These are phyloP conservation scores for Acanthamoeba healyi DNA, from an alignment of 208 protist species.

Conservation along the genomic window DNA sequence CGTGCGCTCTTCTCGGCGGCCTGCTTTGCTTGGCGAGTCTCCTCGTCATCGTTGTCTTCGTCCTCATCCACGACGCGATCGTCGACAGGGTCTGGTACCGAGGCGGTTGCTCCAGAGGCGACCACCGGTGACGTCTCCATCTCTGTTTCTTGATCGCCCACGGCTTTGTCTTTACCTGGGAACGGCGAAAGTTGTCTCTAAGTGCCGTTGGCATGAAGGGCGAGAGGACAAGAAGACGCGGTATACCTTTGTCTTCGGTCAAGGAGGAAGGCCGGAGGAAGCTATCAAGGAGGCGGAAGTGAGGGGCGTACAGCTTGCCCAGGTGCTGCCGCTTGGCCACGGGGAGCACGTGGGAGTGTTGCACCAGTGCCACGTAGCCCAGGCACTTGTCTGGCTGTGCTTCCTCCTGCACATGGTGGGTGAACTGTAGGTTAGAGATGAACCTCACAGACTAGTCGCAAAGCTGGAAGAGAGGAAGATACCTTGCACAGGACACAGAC, in stretches of 20 bases:
- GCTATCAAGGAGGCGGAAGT: background rate
- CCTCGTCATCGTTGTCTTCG: background rate
- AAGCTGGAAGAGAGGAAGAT: background rate
- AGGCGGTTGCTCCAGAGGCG: too few relatives aligned
- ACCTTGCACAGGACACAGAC: slow-evolving; percentile 26
- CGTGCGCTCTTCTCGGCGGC: background rate
- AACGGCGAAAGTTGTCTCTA: too few relatives aligned
- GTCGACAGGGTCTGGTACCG: background rate
- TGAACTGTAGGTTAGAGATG: too few relatives aligned
- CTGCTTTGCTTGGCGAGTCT: background rate
- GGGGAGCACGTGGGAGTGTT: slow-evolving; percentile 44
- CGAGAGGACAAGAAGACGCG: background rate
- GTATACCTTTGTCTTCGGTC: too few relatives aligned
- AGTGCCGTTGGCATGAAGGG: too few relatives aligned
- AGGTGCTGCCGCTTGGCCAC: slow-evolving; percentile 5
- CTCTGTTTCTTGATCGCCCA: too few relatives aligned
- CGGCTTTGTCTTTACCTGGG: background rate
- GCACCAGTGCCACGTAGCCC: slow-evolving; percentile 40
- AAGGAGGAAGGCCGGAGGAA: background rate
- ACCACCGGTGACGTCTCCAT: too few relatives aligned
- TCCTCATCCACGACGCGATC: background rate
- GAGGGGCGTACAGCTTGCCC: background rate
- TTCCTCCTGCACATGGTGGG: slow-evolving; percentile 25
- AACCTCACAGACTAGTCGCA: too few relatives aligned
- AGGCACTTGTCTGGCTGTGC: background rate